Evolutionary conservation across 148 eudicot genomes (phyloP).

Genomic region (Chenopodium suecicum): DNA sequence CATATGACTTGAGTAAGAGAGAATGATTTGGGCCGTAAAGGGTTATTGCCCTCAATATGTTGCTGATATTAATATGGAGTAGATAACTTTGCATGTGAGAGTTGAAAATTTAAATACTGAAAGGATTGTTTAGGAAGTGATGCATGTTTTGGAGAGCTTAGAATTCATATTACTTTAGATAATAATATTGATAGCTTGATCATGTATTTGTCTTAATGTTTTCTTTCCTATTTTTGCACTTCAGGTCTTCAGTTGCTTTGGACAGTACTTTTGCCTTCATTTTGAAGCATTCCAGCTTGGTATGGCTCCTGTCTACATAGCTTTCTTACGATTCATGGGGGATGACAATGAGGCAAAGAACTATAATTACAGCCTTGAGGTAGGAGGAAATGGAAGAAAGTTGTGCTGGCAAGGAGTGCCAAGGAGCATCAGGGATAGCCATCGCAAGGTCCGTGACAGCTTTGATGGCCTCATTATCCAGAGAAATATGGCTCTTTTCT

Average conservation of each 20-base stretch:
- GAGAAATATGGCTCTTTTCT: slow-evolving; percentile 66
- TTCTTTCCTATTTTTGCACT: background rate
- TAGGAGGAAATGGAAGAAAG: slow-evolving; percentile 57
- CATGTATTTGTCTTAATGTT: background rate
- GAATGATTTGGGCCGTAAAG: too few species aligned
- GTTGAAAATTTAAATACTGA: too few species aligned
- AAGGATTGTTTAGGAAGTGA: too few species aligned
- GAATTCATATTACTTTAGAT: too few species aligned
- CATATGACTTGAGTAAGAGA: too few species aligned
- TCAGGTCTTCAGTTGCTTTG: slow-evolving; percentile 54
- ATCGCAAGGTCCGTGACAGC: slow-evolving; percentile 57
- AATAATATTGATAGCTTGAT: too few species aligned
- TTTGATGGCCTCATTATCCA: slow-evolving; percentile 57
- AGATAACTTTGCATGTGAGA: too few species aligned
- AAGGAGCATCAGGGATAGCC: slow-evolving; percentile 52
- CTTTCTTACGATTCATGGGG: slow-evolving; percentile 58
- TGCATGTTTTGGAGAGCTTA: too few species aligned
- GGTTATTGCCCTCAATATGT: too few species aligned
- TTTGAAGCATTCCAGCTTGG: slow-evolving; percentile 59
- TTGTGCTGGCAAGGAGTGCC: slow-evolving; percentile 58
- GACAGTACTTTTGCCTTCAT: slow-evolving; percentile 64
- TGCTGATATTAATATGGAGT: too few species aligned
- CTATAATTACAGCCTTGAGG: slow-evolving; percentile 54
- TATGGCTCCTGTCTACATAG: slow-evolving; percentile 62
- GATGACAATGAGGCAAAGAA: slow-evolving; percentile 59